phyloP scores from a whole-genome alignment of 1,284 basidiomycete genomes.

The Clitocybe nebularis region DNA sequence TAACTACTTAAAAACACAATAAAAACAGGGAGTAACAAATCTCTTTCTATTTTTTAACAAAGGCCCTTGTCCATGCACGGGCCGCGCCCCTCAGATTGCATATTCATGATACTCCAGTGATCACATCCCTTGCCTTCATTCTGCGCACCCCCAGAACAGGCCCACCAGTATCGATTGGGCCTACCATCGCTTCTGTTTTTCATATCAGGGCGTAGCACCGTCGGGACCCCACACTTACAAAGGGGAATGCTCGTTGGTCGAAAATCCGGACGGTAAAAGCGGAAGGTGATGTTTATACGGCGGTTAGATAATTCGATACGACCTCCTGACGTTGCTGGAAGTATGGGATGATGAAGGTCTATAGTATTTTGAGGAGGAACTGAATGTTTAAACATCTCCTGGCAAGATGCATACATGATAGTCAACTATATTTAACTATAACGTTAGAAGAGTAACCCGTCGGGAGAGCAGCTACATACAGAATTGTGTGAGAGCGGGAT shows the following conservation, averaged over 20 bases:
- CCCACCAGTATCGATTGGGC: constrained; percentile 78
- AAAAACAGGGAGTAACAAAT: too few species aligned
- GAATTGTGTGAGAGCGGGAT: constrained; percentile 84
- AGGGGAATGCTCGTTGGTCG: constrained; percentile 61
- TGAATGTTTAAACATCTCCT: constrained; percentile 85
- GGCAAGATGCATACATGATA: constrained; percentile 92
- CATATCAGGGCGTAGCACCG: constrained; percentile 77
- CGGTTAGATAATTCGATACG: constrained; percentile 53
- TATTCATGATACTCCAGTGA: constrained; percentile 79
- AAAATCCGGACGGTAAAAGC: constrained; percentile 87
- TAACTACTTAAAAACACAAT: too few species aligned
- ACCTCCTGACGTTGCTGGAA: constrained; percentile 38
- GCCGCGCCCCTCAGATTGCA: constrained; percentile 69
- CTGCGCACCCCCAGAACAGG: constrained; percentile 77
- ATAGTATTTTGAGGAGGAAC: constrained; percentile 75
- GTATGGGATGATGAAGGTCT: constrained; percentile 70
- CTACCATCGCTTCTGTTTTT: constrained; percentile 52
- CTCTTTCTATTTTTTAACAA: too few species aligned
- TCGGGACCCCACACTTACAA: constrained; percentile 81
- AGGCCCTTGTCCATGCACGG: too few species aligned
- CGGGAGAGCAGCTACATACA: constrained; percentile 33
- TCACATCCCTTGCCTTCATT: constrained; percentile 84
- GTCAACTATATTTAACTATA: constrained; percentile 45
- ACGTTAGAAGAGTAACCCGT: not conserved
- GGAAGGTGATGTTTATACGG: constrained; percentile 87